Evolutionary conservation across 2,329 filamentous ascomycete genomes (phyloP), one percentile per base, ranked within the genome.

Genomic region (Cordyceps tenuipes): DNA sequence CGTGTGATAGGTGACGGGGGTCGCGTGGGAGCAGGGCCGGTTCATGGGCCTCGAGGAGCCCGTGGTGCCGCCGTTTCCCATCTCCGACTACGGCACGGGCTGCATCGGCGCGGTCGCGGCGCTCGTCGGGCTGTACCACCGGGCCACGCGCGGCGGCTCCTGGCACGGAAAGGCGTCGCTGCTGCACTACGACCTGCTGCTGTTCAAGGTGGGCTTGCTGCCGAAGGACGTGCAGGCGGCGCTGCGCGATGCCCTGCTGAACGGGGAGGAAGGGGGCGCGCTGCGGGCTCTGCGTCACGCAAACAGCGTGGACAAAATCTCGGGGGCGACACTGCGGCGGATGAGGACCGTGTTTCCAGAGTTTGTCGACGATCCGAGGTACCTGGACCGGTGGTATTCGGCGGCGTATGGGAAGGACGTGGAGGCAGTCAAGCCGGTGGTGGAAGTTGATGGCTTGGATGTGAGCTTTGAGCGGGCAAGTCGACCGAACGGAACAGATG

Each of bases 61-160:
- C 17, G 79, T 88, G 1, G 82, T 88, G 0, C 86, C 86, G 50
- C 84, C 85, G 0, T 84, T 85, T 61, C 82, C 82, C 34, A 84
- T 84, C 64, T 83, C 79, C 23, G 82, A 83, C 72, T 90, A 90
- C 66, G 86, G 86, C 44, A 89, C 87, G 0, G 87, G 87, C 34
- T 88, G 85, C 67, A 85, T 89, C 74, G 87, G 86, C 3, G 84
- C 85, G 49, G 84, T 88, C 64, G 83, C 86, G 3, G 86, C 86
- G 0, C 69, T 90, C 41, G 78, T 79, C 0, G 87, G 85, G 0
- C 76, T 90, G 9, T 84, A 83, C 66, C 79, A 81, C 65, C 79
- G 87, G 36, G 82, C 86, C 0, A 84, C 79, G 9, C 70, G 73
- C 13, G 87, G 87, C 19, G 87, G 87, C 1, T 87, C 84, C 1